Conservation (phyloP, 2,329 filamentous ascomycete genomes). For the Coniochaeta sp. region DNA sequence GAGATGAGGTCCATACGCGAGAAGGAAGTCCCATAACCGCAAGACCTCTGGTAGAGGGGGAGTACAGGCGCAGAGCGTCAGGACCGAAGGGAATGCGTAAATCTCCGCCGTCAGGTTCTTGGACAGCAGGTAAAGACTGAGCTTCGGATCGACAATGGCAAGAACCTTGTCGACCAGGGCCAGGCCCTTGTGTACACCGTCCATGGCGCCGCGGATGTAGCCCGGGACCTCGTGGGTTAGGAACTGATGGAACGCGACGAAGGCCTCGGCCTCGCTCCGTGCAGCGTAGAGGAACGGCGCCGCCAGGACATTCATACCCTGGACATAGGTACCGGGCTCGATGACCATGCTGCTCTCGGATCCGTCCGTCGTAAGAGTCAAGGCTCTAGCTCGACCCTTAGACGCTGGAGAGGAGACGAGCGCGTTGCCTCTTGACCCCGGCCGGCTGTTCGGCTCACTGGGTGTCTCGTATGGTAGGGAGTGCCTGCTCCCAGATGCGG, state of each 20-base stretch:
- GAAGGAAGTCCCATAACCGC: conserved; percentile 92
- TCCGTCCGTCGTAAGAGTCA: conserved; percentile 57
- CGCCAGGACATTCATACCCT: conserved; percentile 97
- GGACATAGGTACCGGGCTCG: conserved; percentile 83
- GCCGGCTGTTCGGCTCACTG: conserved; percentile 12
- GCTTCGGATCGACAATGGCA: conserved; percentile 81
- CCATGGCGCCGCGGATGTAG: conserved; percentile 94
- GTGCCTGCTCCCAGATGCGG: conserved; percentile 10
- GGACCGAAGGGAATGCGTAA: conserved; percentile 90
- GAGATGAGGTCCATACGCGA: conserved; percentile 89
- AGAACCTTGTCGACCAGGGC: conserved; percentile 88
- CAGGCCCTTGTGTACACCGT: conserved; percentile 88
- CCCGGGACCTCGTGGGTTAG: conserved; percentile 84
- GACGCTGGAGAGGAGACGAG: conserved; percentile 36
- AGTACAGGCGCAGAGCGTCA: conserved; percentile 93
- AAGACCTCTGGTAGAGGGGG: conserved; percentile 90
- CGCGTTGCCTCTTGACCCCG: conserved; percentile 13
- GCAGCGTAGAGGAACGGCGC: conserved; percentile 94
- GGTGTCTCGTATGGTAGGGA: conserved; percentile 17
- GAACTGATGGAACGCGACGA: conserved; percentile 81
- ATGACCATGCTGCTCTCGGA: conserved; percentile 49
- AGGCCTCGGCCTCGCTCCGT: conserved; percentile 90
- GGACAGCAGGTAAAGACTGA: conserved; percentile 74
- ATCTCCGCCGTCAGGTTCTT: conserved; percentile 90
- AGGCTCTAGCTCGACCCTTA: conserved; percentile 46